Evolutionary conservation across 139 green algal species (phyloP).

Genomic region (Picochlorum sp.): DNA sequence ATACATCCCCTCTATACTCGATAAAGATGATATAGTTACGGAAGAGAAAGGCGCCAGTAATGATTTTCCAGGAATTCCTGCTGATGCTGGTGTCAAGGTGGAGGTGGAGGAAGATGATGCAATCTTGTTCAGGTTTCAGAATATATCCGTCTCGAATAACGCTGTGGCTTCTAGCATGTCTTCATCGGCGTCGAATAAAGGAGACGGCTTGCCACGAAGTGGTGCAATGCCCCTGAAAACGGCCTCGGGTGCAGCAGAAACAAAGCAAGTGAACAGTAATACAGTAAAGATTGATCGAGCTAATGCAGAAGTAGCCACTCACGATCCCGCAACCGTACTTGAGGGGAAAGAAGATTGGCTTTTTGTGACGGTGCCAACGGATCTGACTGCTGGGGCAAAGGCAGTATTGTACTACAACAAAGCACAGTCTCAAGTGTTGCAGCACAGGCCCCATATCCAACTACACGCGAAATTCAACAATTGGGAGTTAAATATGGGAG

Average conservation of each 20-base stretch:
- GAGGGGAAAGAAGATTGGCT: conserved; percentile 45
- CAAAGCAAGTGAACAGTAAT: too few species aligned
- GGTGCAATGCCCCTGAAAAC: too few species aligned
- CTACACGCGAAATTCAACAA: conserved; percentile 59
- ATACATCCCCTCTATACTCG: background rate
- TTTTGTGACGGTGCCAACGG: conserved; percentile 57
- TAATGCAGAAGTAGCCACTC: conserved; percentile 1
- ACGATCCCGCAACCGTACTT: conserved; percentile 4
- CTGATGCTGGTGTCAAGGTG: conserved; percentile 27
- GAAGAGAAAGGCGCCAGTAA: too few species aligned
- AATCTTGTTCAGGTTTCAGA: background rate
- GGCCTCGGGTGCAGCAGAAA: too few species aligned
- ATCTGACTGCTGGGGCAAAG: conserved; percentile 51
- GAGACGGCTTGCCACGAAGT: too few species aligned
- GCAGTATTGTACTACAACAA: conserved; percentile 60
- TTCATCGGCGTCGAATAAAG: background rate
- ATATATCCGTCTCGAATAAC: conserved; percentile 1
- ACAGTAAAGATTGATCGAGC: background rate
- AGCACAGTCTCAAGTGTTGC: conserved; percentile 46
- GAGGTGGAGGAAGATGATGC: conserved; percentile 9
- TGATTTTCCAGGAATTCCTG: conserved; percentile 1
- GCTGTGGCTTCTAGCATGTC: background rate
- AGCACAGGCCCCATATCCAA: conserved; percentile 29
- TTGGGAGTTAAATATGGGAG: conserved; percentile 50
- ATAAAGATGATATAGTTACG: too few species aligned